Conservation (phyloP, 2,329 filamentous ascomycete genomes). For the Colletotrichum sansevieriae region DNA sequence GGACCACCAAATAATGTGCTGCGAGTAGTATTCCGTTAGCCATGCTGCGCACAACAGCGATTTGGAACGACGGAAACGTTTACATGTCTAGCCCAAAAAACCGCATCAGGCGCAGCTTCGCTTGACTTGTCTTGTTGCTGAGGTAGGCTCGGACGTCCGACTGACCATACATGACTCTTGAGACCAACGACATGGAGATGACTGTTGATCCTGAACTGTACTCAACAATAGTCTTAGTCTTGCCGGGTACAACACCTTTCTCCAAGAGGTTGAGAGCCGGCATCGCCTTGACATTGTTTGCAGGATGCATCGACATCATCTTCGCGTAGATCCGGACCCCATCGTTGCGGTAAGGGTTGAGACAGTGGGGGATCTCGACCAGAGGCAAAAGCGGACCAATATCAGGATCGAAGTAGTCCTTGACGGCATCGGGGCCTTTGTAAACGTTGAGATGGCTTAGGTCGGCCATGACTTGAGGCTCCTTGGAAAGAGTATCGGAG, state of each 20-base stretch:
- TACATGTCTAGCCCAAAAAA: slow-evolving; percentile 70
- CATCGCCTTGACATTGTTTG: slow-evolving; percentile 75
- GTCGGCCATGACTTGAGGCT: not conserved
- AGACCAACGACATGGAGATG: slow-evolving; percentile 69
- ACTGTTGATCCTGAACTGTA: slow-evolving; percentile 74
- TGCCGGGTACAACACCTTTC: slow-evolving; percentile 54
- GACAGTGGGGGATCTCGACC: slow-evolving; percentile 68
- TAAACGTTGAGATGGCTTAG: slow-evolving; percentile 65
- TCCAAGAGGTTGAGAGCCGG: slow-evolving; percentile 68
- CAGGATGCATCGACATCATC: slow-evolving; percentile 74
- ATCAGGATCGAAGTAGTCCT: slow-evolving; percentile 71
- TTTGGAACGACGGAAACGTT: slow-evolving; percentile 32
- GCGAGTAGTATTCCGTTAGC: not conserved
- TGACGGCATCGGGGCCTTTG: slow-evolving; percentile 67
- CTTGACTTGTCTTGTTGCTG: slow-evolving; percentile 69
- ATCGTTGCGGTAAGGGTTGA: slow-evolving; percentile 70
- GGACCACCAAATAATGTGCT: slow-evolving; percentile 70
- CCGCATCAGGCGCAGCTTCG: slow-evolving; percentile 67
- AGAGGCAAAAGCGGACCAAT: slow-evolving; percentile 69
- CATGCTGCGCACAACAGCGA: not conserved
- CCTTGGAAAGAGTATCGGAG: slow-evolving; percentile 14
- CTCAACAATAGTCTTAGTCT: slow-evolving; percentile 68
- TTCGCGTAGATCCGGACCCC: slow-evolving; percentile 74
- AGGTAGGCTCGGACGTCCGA: slow-evolving; percentile 67
- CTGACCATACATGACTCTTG: slow-evolving; percentile 63